Base-by-base conservation (phyloP, 495 filamentous ascomycete genomes). In the Acidiella bohemica region DNA sequence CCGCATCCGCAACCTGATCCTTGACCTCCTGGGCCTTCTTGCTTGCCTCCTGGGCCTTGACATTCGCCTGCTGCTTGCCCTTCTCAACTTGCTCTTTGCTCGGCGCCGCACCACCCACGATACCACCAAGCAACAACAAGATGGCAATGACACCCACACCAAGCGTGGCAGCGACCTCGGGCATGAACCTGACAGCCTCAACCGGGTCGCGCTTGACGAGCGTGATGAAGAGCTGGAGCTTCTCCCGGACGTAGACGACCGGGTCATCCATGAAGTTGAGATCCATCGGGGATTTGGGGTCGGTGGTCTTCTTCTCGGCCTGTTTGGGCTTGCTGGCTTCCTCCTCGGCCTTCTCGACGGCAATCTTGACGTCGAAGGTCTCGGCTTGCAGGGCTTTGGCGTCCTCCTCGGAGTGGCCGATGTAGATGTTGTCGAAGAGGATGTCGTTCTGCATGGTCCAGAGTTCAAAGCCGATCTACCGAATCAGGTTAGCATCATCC, bases 391-490 rank as follows among this genome's bases (percentile, higher is more conserved):
- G 69, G 67, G 86, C 81, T 63, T 80, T 76, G 44, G 92, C 92
- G 51, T 99, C 92, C 58, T 81, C 84, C 51, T 84, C 62, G 31
- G 92, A 99, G 77, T 99, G 92, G 49, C 92, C 92, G 64, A 99
- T 81, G 75, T 96, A 99, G 73, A 99, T 85, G 78, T 99, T 99
- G 76, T 96, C 85, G 56, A 99, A 99, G 53, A 95, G 78, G 49
- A 96, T 94, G 61, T 95, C 82, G 63, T 78, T 92, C 59, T 94
- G 90, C 90, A 97, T 97, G 53, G 92, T 96, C 90, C 90, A 97
- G 66, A 97, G 83, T 66, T 96, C 92, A 53, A 94, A 95, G 53
- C 90, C 88, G 67, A 95, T 84, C 78, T 84, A 56, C 28, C 39
- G 25, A 14, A 24, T 44, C 58, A 46, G 56, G 41, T 29, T 27